These are phyloP conservation scores for Senna tora DNA, from an alignment of 306 rosid species.

Conservation along the genomic window DNA sequence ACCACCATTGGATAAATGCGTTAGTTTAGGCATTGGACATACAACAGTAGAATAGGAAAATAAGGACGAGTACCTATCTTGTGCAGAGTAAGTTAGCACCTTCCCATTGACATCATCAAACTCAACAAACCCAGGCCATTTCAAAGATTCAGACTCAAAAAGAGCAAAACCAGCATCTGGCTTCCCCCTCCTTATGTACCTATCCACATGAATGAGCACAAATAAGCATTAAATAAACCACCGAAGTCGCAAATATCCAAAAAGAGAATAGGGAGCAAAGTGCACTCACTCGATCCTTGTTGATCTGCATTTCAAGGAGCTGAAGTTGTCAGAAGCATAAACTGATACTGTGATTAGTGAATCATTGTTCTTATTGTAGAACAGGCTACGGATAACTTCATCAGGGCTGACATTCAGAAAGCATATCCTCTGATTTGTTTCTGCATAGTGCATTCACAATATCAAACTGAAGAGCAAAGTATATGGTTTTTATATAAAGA, in stretches of 20 bases:
- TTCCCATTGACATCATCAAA: slow-evolving; percentile 96
- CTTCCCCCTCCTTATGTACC: slow-evolving; percentile 83
- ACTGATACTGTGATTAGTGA: slow-evolving; percentile 93
- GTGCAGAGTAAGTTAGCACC: slow-evolving; percentile 91
- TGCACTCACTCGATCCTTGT: slow-evolving; percentile 82
- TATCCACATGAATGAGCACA: slow-evolving; percentile 36
- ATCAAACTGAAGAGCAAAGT: not conserved
- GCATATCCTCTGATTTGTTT: slow-evolving; percentile 83
- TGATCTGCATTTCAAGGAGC: slow-evolving; percentile 90
- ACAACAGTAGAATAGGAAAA: not conserved
- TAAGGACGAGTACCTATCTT: slow-evolving; percentile 62
- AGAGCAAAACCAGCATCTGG: slow-evolving; percentile 94
- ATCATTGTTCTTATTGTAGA: slow-evolving; percentile 89
- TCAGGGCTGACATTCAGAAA: slow-evolving; percentile 85
- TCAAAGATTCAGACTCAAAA: slow-evolving; percentile 84
- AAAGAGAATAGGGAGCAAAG: not conserved
- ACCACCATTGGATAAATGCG: slow-evolving; percentile 27
- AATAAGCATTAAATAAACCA: slow-evolving; percentile 7
- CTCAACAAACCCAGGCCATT: slow-evolving; percentile 98
- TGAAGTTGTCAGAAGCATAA: slow-evolving; percentile 92
- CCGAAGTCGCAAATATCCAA: not conserved
- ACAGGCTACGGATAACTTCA: slow-evolving; percentile 90
- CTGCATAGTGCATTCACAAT: slow-evolving; percentile 51
- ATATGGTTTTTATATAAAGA: not conserved
- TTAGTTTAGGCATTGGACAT: slow-evolving; percentile 24